Evolutionary conservation across 768 basidiomycete species (phyloP).

Genomic region (Pleurotus djamor): DNA sequence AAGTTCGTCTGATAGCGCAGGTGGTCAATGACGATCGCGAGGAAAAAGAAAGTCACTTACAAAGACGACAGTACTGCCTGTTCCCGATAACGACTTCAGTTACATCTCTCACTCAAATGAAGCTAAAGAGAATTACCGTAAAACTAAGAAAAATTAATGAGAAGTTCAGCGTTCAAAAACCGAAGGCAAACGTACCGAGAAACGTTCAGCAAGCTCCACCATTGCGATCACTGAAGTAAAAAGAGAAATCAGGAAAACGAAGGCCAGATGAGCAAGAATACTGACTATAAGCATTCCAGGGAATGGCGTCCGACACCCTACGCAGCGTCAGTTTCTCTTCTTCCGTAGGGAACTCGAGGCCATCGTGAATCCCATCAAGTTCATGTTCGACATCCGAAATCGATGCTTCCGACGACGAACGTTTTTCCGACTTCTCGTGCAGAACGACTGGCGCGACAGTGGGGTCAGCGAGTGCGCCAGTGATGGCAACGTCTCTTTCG

Average conservation of each 20-base stretch:
- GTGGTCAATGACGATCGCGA: background rate
- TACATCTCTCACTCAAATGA: background rate
- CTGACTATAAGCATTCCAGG: conserved; percentile 57
- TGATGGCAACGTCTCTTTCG: conserved; percentile 9
- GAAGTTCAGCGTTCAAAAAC: background rate
- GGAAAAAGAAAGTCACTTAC: conserved; percentile 20
- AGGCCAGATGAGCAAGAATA: background rate
- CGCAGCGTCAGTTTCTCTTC: conserved; percentile 58
- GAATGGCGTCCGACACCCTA: conserved; percentile 56
- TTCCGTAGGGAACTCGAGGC: conserved; percentile 61
- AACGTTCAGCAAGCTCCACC: conserved; percentile 72
- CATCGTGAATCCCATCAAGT: conserved; percentile 38
- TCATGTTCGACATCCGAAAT: conserved; percentile 7
- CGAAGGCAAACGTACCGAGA: conserved; percentile 44
- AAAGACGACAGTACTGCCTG: conserved; percentile 38
- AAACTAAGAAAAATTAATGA: conserved; percentile 22
- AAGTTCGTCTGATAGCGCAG: conserved; percentile 57
- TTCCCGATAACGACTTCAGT: background rate
- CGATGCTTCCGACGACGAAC: background rate
- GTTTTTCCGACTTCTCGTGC: conserved; percentile 4
- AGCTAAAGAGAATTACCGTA: conserved; percentile 26
- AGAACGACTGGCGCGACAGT: background rate
- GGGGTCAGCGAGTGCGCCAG: background rate
- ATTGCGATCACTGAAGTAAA: conserved; percentile 49
- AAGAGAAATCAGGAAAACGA: background rate